phyloP scores from a whole-genome alignment of 2,329 filamentous ascomycete species.

The Claviceps quebecensis region DNA sequence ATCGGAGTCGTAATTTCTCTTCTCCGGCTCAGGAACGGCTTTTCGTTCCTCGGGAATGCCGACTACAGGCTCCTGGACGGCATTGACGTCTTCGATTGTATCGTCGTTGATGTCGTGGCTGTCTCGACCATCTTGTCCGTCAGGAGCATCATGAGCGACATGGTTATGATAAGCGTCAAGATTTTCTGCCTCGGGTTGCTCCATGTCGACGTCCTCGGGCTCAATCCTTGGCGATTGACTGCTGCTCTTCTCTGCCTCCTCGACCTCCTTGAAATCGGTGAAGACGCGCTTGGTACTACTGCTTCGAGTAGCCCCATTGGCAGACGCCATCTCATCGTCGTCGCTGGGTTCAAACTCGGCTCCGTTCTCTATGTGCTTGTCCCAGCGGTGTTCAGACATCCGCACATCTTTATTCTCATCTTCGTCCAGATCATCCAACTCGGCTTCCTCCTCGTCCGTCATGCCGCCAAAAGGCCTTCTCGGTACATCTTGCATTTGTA shows the following conservation, averaged over 20 bases:
- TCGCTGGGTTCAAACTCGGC: conserved; percentile 81
- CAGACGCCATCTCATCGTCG: conserved; percentile 65
- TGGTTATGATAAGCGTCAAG: too few relatives aligned
- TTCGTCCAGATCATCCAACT: conserved; percentile 58
- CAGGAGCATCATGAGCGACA: too few relatives aligned
- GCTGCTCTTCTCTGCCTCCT: conserved; percentile 24
- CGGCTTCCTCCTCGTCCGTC: conserved; percentile 53
- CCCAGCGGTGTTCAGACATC: conserved; percentile 68
- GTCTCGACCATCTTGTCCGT: too few relatives aligned
- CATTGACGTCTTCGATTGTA: conserved; percentile 30
- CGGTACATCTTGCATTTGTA: conserved; percentile 73
- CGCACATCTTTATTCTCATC: conserved; percentile 77
- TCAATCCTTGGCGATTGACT: conserved; percentile 22
- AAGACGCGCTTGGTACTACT: conserved; percentile 37
- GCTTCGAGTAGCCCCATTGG: conserved; percentile 53
- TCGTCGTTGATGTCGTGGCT: conserved; percentile 24
- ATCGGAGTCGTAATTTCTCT: conserved; percentile 28
- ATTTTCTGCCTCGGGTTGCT: conserved; percentile 15
- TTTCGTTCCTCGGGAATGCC: conserved; percentile 10
- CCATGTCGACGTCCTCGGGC: conserved; percentile 17
- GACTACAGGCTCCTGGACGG: conserved; percentile 14
- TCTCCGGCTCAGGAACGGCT: conserved; percentile 10
- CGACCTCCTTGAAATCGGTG: conserved; percentile 33
- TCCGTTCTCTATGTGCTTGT: conserved; percentile 60
- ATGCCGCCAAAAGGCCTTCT: conserved; percentile 47